These are phyloP conservation scores for Vanrija sp. DNA, from an alignment of 1,284 basidiomycete species.

Conservation along the genomic window DNA sequence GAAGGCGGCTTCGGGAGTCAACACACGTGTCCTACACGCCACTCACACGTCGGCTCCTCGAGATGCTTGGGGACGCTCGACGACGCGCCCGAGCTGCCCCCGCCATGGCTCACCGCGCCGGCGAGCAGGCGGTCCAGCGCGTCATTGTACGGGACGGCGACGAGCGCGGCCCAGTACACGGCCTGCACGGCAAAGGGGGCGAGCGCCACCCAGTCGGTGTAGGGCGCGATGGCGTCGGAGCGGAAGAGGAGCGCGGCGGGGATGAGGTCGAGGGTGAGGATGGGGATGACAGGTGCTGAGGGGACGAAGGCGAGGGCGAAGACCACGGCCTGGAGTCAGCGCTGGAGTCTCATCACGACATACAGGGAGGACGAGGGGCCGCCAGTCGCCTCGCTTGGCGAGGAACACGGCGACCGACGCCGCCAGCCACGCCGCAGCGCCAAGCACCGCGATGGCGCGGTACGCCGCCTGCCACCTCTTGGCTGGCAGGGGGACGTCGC, in stretches of 20 bases:
- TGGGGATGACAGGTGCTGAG: conserved; percentile 32
- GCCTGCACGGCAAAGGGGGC: conserved; percentile 31
- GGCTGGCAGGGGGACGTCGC: conserved; percentile 5
- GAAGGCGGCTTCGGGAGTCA: conserved; percentile 31
- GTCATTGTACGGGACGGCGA: conserved; percentile 44
- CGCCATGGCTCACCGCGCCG: conserved; percentile 35
- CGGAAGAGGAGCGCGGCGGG: conserved; percentile 42
- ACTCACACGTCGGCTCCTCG: conserved; percentile 42
- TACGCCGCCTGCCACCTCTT: conserved; percentile 22
- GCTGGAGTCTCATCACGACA: conserved; percentile 5
- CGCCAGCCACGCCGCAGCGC: conserved; percentile 25
- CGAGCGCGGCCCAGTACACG: conserved; percentile 40
- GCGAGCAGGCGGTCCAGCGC: conserved; percentile 36
- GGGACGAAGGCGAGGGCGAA: conserved; percentile 21
- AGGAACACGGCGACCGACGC: conserved; percentile 17
- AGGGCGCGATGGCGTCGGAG: conserved; percentile 23
- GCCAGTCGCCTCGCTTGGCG: conserved; percentile 15
- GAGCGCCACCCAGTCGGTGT: conserved; percentile 23
- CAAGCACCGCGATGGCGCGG: conserved; percentile 22
- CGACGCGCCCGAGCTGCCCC: conserved; percentile 22
- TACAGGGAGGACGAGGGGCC: conserved; percentile 32
- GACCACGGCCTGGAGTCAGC: neutral
- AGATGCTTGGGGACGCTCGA: conserved; percentile 22
- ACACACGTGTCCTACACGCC: neutral
- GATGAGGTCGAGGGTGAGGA: conserved; percentile 39